These are phyloP conservation scores for Sugiyamaella qingdaonensis DNA, from an alignment of 805 yeast species.

Conservation along the genomic window DNA sequence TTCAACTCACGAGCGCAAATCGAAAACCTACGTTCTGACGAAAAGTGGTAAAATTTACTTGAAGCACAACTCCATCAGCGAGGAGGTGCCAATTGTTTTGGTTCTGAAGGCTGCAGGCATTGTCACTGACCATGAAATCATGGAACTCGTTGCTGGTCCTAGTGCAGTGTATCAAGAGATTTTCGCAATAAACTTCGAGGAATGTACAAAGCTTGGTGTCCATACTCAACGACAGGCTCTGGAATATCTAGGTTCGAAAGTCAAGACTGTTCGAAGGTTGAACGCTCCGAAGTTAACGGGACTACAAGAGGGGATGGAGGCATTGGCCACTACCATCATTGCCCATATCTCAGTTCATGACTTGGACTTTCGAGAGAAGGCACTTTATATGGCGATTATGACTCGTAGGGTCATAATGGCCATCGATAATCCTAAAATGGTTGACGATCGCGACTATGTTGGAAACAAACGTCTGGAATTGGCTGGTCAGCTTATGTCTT, in stretches of 20 bases:
- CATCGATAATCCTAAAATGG: conserved; percentile 87
- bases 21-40: conserved; percentile 92
- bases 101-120: conserved; percentile 94
- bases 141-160: conserved; percentile 91
- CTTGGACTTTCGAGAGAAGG: conserved; percentile 88
- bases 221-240: conserved; percentile 92
- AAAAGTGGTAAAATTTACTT: conserved; percentile 84
- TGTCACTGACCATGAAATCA: conserved; percentile 84
- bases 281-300: conserved; percentile 74
- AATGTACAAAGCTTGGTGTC: conserved; percentile 78
- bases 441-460: conserved; percentile 98
- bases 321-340: conserved; percentile 81
- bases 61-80: conserved; percentile 92
- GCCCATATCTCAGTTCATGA: conserved; percentile 88
- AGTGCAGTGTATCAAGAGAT: conserved; percentile 85
- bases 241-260: conserved; percentile 84
- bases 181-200: conserved; percentile 91
- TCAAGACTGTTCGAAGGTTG: conserved; percentile 85
- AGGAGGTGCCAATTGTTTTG: conserved; percentile 91
- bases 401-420: conserved; percentile 95
- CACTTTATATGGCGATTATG: conserved; percentile 92
- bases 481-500: conserved; percentile 95
- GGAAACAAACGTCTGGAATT: conserved; percentile 96
- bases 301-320: conserved; percentile 94
- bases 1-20: conserved; percentile 96